Evolutionary conservation across 441 rosid species (phyloP).

Genomic region (Adansonia rubrostipa): DNA sequence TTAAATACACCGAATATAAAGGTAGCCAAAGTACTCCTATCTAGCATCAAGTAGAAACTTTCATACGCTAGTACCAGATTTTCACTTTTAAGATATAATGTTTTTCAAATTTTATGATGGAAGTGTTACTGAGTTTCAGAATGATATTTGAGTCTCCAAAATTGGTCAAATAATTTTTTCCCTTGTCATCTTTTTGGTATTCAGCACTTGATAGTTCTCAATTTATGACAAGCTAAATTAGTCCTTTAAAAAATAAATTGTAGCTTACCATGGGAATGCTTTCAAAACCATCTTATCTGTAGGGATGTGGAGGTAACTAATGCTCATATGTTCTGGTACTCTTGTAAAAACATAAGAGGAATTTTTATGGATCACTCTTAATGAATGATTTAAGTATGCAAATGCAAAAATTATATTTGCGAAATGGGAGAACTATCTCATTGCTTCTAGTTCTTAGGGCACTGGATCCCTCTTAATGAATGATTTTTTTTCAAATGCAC

Average conservation of each 20-base stretch:
- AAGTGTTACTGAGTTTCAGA: neutral
- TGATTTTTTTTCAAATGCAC: neutral
- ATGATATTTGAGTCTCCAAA: constrained; percentile 7
- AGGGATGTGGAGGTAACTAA: neutral
- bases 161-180: neutral
- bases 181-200: neutral
- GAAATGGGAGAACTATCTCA: neutral
- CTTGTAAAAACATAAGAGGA: neutral
- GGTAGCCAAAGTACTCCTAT: neutral
- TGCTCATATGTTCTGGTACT: neutral
- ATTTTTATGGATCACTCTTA: neutral
- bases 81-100: neutral
- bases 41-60: neutral
- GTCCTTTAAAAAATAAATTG: neutral
- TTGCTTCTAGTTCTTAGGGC: neutral
- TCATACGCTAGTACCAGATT: neutral
- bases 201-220: neutral
- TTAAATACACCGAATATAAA: neutral
- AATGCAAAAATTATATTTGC: neutral
- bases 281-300: neutral
- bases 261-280: neutral
- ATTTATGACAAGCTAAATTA: neutral
- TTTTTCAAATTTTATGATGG: neutral
- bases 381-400: neutral
- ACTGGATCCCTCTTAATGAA: neutral